These are phyloP conservation scores for Chloris gayana DNA, from an alignment of 176 grass and related monocot species.

Conservation along the genomic window DNA sequence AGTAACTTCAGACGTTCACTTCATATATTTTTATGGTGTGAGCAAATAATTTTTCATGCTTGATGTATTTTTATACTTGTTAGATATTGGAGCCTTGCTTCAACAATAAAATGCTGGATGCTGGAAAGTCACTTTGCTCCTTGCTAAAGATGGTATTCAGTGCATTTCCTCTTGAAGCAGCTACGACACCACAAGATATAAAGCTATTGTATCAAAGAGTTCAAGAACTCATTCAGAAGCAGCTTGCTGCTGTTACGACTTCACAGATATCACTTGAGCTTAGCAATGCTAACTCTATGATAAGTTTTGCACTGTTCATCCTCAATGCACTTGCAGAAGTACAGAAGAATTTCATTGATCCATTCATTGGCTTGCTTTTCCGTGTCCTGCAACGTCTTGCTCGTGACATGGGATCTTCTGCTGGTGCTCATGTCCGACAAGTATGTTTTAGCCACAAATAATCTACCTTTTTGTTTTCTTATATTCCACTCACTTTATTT, in stretches of 20 bases:
- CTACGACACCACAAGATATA: slow-evolving; percentile 84
- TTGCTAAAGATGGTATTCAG: slow-evolving; percentile 96
- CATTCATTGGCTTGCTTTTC: slow-evolving; percentile 78
- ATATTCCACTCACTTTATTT: background rate
- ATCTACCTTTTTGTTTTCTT: slow-evolving; percentile 1
- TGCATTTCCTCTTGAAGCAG: slow-evolving; percentile 87
- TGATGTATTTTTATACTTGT: slow-evolving; percentile 25
- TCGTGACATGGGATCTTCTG: slow-evolving; percentile 91
- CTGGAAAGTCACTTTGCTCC: slow-evolving; percentile 93
- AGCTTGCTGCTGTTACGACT: slow-evolving; percentile 79
- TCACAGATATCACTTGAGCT: slow-evolving; percentile 86
- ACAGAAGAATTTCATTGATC: slow-evolving; percentile 90
- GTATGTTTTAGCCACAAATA: slow-evolving; percentile 44
- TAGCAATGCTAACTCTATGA: slow-evolving; percentile 80
- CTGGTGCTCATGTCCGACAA: slow-evolving; percentile 73
- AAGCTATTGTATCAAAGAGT: slow-evolving; percentile 82
- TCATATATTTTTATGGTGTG: background rate
- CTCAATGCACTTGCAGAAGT: slow-evolving; percentile 88
- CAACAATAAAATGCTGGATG: slow-evolving; percentile 91
- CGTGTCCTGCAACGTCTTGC: slow-evolving; percentile 88
- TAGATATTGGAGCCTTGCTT: slow-evolving; percentile 98
- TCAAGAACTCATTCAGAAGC: slow-evolving; percentile 85
- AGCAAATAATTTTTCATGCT: slow-evolving; percentile 24
- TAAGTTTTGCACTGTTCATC: slow-evolving; percentile 87
- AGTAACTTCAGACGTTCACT: slow-evolving; percentile 32